A percentile compares a stretch with the other conserved stretches of the same genome.
Evolutionary conservation across 1,284 basidiomycete genomes (phyloP).

Genomic region (Puccinia polysora): DNA sequence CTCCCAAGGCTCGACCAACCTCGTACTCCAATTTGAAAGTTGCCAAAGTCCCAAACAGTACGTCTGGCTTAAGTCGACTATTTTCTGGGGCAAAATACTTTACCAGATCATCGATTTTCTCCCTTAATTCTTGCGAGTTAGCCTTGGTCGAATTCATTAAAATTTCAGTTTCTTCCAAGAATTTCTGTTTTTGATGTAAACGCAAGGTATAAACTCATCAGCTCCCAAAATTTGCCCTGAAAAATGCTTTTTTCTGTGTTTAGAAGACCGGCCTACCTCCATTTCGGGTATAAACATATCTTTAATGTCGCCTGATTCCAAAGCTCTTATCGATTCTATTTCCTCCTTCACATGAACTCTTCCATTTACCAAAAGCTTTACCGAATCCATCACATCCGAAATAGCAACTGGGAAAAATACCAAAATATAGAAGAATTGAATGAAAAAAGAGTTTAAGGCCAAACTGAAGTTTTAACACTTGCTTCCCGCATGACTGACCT

Average conservation of each 20-base stretch:
- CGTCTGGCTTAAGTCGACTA: conserved; percentile 4
- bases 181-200: not conserved
- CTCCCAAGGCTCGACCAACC: no score
- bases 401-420: conserved; percentile 63
- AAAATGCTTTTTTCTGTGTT: no score
- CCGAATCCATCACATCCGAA: conserved; percentile 61
- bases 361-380: conserved; percentile 62
- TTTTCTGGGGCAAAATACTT: conserved; percentile 30
- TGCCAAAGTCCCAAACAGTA: conserved; percentile 19
- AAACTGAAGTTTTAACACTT: not conserved
- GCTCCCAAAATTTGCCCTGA: no score
- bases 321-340: conserved; percentile 56
- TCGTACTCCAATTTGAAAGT: conserved; percentile 30
- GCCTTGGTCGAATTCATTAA: conserved; percentile 3
- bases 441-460: conserved; percentile 41
- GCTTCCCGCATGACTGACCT: conserved; percentile 56
- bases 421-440: not conserved
- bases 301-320: conserved; percentile 47
- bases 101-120: conserved; percentile 14
- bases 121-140: not conserved
- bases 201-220: no score
- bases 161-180: conserved; percentile 15
- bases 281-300: conserved; percentile 15
- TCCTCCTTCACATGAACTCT: conserved; percentile 62
- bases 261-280: conserved; percentile 2